Evolutionary conservation across 2,329 filamentous ascomycete species (phyloP).

Genomic region (Ramichloridium luteum): DNA sequence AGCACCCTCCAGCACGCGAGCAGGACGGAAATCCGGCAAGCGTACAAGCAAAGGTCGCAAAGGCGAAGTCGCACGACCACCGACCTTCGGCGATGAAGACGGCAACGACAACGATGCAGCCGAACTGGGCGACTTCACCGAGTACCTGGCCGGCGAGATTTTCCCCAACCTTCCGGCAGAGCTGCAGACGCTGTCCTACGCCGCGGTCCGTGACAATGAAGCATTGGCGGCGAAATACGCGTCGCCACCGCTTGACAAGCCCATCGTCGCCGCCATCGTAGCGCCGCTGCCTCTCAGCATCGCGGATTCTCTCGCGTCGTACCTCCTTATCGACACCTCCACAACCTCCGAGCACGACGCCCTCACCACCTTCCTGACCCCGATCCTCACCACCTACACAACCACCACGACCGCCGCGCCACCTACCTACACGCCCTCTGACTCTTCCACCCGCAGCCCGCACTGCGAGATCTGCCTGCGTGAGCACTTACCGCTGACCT

Average conservation of each 20-base stretch:
- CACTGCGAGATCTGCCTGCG: slow-evolving; percentile 67
- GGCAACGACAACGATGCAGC: slow-evolving; percentile 39
- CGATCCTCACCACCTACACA: slow-evolving; percentile 53
- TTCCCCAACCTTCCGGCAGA: slow-evolving; percentile 53
- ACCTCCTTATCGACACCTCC: slow-evolving; percentile 46
- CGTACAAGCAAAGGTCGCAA: slow-evolving; percentile 29
- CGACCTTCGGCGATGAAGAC: slow-evolving; percentile 6
- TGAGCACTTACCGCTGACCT: slow-evolving; percentile 63
- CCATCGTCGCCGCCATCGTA: slow-evolving; percentile 34
- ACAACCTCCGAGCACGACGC: slow-evolving; percentile 21
- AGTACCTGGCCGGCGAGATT: slow-evolving; percentile 61
- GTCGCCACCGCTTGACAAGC: slow-evolving; percentile 31
- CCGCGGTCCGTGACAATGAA: slow-evolving; percentile 38
- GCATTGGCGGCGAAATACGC: slow-evolving; percentile 44
- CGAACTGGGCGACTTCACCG: slow-evolving; percentile 67
- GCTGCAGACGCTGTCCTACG: slow-evolving; percentile 51
- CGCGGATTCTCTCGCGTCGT: slow-evolving; percentile 55
- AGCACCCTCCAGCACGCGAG: slow-evolving; percentile 32
- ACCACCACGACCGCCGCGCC: slow-evolving; percentile 46
- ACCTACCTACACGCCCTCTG: slow-evolving; percentile 42
- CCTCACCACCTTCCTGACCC: slow-evolving; percentile 46
- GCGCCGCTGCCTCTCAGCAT: slow-evolving; percentile 47
- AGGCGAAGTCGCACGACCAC: slow-evolving; percentile 18
- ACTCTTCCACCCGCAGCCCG: slow-evolving; percentile 35
- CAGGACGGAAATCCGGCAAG: slow-evolving; percentile 36